These are phyloP conservation scores for Boletus pseudopeckii DNA, from an alignment of 768 basidiomycete genomes.

Conservation along the genomic window DNA sequence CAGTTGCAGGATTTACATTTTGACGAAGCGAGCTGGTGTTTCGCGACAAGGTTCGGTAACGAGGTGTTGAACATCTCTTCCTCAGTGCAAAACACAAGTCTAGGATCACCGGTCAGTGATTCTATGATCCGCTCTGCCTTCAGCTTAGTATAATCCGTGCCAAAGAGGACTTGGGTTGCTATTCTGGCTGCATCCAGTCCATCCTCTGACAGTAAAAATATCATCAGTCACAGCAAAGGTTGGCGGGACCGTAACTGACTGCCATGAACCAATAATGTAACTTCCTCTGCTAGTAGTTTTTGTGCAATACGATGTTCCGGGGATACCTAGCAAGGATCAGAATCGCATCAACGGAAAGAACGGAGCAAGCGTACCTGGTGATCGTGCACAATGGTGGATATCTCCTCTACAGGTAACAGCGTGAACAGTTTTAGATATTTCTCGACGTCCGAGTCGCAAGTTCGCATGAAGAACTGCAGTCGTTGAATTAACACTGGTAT, in stretches of 20 bases:
- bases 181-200: constrained; percentile 41
- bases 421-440: constrained; percentile 83
- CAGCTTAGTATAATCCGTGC: constrained; percentile 38
- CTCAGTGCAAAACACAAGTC: constrained; percentile 51
- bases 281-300: constrained; percentile 50
- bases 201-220: constrained; percentile 28
- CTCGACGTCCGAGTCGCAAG: constrained; percentile 75
- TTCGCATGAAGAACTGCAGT: constrained; percentile 82
- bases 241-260: constrained; percentile 32
- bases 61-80: constrained; percentile 52
- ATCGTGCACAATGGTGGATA: constrained; percentile 50
- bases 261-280: constrained; percentile 59
- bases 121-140: constrained; percentile 52
- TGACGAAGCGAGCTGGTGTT: constrained; percentile 56
- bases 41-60: constrained; percentile 59
- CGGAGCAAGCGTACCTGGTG: constrained; percentile 48
- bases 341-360: background rate
- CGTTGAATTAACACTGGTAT: background rate
- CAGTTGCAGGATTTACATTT: constrained; percentile 46
- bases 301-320: constrained; percentile 48
- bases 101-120: constrained; percentile 64
- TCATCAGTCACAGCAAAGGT: background rate
- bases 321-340: constrained; percentile 16
- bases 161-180: constrained; percentile 47
- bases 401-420: constrained; percentile 56